Base-by-base conservation (phyloP, 2,329 filamentous ascomycete genomes). In the Neofusicoccum ribis region DNA sequence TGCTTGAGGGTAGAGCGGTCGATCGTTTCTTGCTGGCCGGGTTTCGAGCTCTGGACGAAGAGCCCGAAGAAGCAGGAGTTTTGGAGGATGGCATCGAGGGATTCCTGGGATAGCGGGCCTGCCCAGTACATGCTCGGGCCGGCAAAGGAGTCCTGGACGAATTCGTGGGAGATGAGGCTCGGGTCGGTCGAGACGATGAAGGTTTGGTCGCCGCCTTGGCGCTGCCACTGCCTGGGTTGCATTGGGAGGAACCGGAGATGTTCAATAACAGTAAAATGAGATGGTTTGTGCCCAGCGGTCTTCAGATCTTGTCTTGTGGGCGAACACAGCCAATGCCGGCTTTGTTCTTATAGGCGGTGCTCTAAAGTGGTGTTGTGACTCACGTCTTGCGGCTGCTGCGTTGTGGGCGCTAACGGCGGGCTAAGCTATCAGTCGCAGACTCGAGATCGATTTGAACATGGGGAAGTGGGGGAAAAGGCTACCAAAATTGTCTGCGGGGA, bases 61-160 rank as follows among this genome's bases (percentile, higher is more conserved):
- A 78, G 50, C 7, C 72, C 76, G n/a, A 77, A 67, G 3, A 70
- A 74, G 63, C 72, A 74, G 5, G 72, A 74, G 59, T 75, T 74
- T 52, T 72, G 69, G 60, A 78, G 68, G 71, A 76, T 71, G 3
- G 67, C 68, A 3, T 68, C 63, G 37, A 72, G 65, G 34, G 66
- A 54, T 1, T 68, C 67, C 3, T 67, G 61, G 0, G 71, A 64
- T 7, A 74, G 66, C 0, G 74, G 69, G 20, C 70, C 68, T 11
- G 76, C 69, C 75, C 74, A 78, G 67, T 70, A 74, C 68, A 76
- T 69, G 20, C 67, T 71, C 5, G 71, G 64, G 20, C 67, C 69
- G n/a, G 65, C 72, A 27, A 73, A 75, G 20, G 70, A 71, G 36
- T 71, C 63, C 27, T 77, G 71, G 14, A 76, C 68, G 63, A 78